Base-by-base conservation (phyloP, 140 eudicot genomes). In the Senecio squalidus region DNA sequence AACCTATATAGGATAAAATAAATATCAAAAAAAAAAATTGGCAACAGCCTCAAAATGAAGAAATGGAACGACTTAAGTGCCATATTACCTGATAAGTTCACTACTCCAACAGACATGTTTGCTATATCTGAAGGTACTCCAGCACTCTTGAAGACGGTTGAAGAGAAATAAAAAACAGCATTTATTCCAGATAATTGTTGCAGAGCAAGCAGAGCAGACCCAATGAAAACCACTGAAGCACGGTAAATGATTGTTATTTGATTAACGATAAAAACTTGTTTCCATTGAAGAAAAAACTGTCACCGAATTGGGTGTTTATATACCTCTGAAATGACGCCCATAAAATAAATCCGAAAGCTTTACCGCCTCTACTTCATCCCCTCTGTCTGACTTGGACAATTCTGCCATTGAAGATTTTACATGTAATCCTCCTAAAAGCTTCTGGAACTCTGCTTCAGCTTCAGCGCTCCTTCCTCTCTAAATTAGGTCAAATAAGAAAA, bases 131-230 rank as follows among this genome's bases (percentile, higher is more conserved):
- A 74, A 60, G 97, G 88, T 24, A 89, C 92, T 58, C 92, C 97
- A 39, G 91, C 95, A 59, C 80, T 75, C 78, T 61, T 80, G 77
- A 89, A 89, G 45, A 89, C 93, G 28, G 84, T 74, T 27, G 95
- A 89, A 62, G 97, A 89, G 77, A 89, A 89, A 77, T 82, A 89
- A 62, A 89, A 89, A 14, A 89, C 84, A 43, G 97, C 97, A 54
- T 89, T 89, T 63, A 89, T 85, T 44, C 97, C 97, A 22, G 97
- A 89, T 21, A 89, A 63, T 71, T 89, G 95, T 75, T 89, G 97
- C 68, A 89, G 65, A 59, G 84, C 95, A 70, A 78, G 89, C 24
- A 89, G 80, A 38, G 62, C 75, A 40, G 97, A 85, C 63, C 97
- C 97, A 22, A 82, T 72, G 79, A 89, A 82, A 63, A 85, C 86